Percentiles rank a stretch among this genome's conserved stretches.
Evolutionary conservation across 148 eudicot species (phyloP).

Genomic region (Rhododendron mucronatum): DNA sequence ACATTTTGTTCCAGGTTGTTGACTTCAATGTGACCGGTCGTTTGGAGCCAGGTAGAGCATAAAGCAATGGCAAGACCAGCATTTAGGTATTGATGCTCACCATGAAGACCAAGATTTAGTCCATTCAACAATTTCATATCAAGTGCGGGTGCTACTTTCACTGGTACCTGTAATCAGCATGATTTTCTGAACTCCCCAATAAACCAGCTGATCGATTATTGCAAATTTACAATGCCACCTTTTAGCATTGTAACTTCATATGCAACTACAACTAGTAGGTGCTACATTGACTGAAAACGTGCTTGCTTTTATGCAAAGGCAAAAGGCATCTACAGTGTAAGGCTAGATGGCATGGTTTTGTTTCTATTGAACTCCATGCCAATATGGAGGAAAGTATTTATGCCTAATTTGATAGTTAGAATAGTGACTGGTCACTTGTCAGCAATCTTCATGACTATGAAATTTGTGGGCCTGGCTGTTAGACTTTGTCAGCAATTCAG

Average conservation of each 20-base stretch:
- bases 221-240: neutral
- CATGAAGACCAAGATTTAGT: conserved; percentile 70
- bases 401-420: neutral
- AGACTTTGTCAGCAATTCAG: neutral
- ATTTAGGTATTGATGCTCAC: conserved; percentile 85
- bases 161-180: conserved; percentile 56
- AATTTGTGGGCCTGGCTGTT: neutral
- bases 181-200: conserved; percentile 6
- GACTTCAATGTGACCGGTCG: conserved; percentile 59
- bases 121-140: conserved; percentile 54
- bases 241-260: neutral
- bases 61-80: conserved; percentile 92
- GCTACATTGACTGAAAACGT: neutral
- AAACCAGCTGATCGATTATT: neutral
- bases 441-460: neutral
- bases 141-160: conserved; percentile 63
- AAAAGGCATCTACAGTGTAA: neutral
- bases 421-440: neutral
- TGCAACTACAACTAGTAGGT: neutral
- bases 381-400: neutral
- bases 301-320: neutral
- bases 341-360: neutral
- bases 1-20: conserved; percentile 48
- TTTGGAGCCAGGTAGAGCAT: conserved; percentile 88
- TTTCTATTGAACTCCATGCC: neutral